Conservation (phyloP, 1,139 yeast species). For the Scheffersomyces titani region DNA sequence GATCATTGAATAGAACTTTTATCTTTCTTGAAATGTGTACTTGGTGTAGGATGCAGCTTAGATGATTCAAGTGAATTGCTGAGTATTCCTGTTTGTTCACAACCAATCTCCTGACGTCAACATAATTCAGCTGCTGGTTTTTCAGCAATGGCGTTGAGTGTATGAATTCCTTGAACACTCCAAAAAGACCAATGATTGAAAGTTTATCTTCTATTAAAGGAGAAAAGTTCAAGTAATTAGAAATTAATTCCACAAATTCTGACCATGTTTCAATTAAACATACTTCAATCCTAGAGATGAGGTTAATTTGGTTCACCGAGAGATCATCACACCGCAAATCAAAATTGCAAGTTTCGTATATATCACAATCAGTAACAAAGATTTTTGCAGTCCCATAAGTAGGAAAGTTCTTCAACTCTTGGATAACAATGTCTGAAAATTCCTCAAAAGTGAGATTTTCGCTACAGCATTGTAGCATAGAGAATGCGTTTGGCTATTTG, state of each 20-base stretch:
- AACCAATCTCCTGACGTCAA: background rate
- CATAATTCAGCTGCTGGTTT: background rate
- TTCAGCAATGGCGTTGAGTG: background rate
- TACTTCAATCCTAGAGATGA: slow-evolving; percentile 4
- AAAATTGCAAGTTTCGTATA: slow-evolving; percentile 2
- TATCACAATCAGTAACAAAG: slow-evolving; percentile 9
- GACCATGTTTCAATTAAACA: slow-evolving; percentile 8
- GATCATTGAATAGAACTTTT: background rate
- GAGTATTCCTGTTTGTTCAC: background rate
- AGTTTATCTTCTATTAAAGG: background rate
- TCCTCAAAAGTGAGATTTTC: background rate
- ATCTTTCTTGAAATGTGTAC: background rate
- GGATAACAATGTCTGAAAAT: background rate
- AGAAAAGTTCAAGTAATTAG: background rate
- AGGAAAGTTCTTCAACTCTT: background rate
- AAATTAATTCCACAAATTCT: slow-evolving; percentile 5
- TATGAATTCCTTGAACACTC: background rate
- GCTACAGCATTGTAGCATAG: background rate
- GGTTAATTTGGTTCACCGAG: slow-evolving; percentile 5
- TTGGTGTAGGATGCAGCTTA: background rate
- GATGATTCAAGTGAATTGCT: background rate
- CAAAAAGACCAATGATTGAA: background rate
- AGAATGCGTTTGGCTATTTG: background rate
- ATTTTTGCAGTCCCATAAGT: slow-evolving; percentile 1
- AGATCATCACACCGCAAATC: background rate